Base-by-base conservation (phyloP, 2,329 filamentous ascomycete genomes). In the Colletotrichum godetiae region DNA sequence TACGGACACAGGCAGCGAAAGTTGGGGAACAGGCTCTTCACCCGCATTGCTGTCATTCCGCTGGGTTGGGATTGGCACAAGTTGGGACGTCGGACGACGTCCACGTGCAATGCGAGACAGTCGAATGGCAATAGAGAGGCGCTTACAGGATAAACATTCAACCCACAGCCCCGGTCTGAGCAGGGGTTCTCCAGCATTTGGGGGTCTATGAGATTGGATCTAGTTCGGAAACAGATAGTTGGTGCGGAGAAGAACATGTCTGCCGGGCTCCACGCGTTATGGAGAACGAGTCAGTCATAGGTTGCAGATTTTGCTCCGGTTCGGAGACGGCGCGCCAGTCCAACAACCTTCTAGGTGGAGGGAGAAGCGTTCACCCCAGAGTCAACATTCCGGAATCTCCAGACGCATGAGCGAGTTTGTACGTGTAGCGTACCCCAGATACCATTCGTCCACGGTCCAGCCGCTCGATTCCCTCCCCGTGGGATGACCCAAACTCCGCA, bases 351-450 rank as follows among this genome's bases (percentile, higher is more conserved):
- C 61, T 65, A 35, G 35, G 19, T 37, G n/a, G 27, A 61, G 64
- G 71, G 71, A 73, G 71, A 73, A 73, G 71, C 67, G 61, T 73
- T 73, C 71, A 73, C 67, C 71, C 71, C 60, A 73, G 27, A 61
- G 53, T 73, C 55, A 49, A 63, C 59, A 37, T 35, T 63, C 29
- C 33, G 27, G 35, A 37, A 58, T 63, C 52, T 27, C 58, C 58
- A 57, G 42, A 29, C 37, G 42, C 42, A 27, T 53, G 60, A 52
- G 37, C 22, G 65, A 52, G 64, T 64, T 56, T 52, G 67, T 57
- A 61, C 52, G 37, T n/a, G 61, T 29, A 55, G 58, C 31, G 57
- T 61, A 72, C 69, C 69, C 69, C 69, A 42, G 69, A 72, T 72
- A 58, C 42, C 65, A 61, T 67, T 49, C 55, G 57, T 65, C 35